Evolutionary conservation across 129 eudicot species (phyloP).

Genomic region (Saussurea involucrata): DNA sequence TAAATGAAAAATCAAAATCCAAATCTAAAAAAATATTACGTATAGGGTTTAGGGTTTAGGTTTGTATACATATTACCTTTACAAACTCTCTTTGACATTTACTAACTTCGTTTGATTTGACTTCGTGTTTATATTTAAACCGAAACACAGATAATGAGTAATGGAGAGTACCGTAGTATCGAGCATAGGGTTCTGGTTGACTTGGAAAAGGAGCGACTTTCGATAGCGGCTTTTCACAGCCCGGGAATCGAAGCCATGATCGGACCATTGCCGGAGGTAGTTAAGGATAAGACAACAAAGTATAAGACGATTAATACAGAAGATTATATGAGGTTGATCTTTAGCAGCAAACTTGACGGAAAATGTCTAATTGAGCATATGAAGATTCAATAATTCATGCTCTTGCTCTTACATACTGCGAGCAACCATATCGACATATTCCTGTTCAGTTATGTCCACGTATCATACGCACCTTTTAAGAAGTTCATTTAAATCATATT

Average conservation of each 20-base stretch:
- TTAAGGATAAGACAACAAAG: conserved; percentile 19
- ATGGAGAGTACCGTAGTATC: conserved; percentile 46
- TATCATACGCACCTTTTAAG: background rate
- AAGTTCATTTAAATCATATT: background rate
- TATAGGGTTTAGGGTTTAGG: too few relatives aligned
- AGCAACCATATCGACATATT: background rate
- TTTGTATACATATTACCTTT: too few relatives aligned
- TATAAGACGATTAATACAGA: conserved; percentile 28
- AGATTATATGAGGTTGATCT: conserved; percentile 21
- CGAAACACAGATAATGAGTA: conserved; percentile 43
- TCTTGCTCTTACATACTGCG: background rate
- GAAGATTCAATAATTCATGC: conserved; percentile 9
- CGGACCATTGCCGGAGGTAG: conserved; percentile 32
- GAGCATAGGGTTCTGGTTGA: conserved; percentile 54
- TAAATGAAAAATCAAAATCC: too few relatives aligned
- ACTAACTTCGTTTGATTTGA: background rate
- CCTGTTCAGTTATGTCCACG: background rate
- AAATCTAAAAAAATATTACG: too few relatives aligned
- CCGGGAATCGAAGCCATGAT: conserved; percentile 13
- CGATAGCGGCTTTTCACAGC: conserved; percentile 46
- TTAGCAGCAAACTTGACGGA: conserved; percentile 41
- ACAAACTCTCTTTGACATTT: too few relatives aligned
- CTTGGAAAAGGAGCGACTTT: conserved; percentile 35
- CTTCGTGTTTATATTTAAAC: background rate
- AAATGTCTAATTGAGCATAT: conserved; percentile 36